Evolutionary conservation across 2,329 filamentous ascomycete species (phyloP).

Genomic region (Hypoxylon sp.): DNA sequence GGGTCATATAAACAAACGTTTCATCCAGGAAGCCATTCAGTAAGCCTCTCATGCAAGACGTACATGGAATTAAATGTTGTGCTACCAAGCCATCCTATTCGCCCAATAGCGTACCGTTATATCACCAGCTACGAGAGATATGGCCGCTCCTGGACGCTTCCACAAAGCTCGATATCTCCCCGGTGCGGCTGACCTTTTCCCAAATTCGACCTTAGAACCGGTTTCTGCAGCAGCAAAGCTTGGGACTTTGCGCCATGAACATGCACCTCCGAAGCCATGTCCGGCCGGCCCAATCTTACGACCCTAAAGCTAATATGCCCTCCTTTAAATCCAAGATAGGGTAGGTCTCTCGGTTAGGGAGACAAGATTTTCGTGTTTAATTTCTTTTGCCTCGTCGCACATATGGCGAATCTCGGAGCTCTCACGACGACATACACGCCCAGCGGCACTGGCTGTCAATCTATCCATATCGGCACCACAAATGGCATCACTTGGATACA

Average conservation of each 20-base stretch:
- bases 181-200: background rate
- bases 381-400: background rate
- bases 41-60: background rate
- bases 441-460: constrained; percentile 19
- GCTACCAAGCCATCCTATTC: background rate
- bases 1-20: background rate
- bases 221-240: background rate
- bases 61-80: background rate
- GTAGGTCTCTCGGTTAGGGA: background rate
- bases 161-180: background rate
- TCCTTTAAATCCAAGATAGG: background rate
- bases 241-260: background rate
- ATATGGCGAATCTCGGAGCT: constrained; percentile 22
- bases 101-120: background rate
- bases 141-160: too few species aligned
- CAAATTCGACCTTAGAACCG: background rate
- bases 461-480: constrained; percentile 12
- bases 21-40: background rate
- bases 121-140: too few species aligned
- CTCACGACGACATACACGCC: constrained; percentile 20
- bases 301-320: background rate
- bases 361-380: background rate
- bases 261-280: background rate
- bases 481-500: background rate
- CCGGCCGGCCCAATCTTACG: background rate